Evolutionary conservation across 805 yeast genomes (phyloP).

Genomic region (Saturnispora zaruensis): DNA sequence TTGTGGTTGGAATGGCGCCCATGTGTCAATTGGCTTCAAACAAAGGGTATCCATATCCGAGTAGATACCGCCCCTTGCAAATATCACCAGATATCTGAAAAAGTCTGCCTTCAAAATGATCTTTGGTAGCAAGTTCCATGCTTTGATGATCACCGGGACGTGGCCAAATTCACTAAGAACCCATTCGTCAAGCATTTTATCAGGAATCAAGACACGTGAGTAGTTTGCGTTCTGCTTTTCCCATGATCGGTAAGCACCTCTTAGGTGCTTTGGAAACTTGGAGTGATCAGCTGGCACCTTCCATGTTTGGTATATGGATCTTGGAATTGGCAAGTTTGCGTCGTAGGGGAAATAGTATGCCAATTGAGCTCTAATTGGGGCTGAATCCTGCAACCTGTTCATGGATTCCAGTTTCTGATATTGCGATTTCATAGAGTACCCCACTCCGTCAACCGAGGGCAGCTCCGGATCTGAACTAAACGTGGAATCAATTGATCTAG

Average conservation of each 20-base stretch:
- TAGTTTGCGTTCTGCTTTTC: constrained; percentile 48
- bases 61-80: constrained; percentile 89
- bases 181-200: constrained; percentile 46
- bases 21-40: constrained; percentile 59
- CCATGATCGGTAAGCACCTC: constrained; percentile 55
- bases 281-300: constrained; percentile 54
- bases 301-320: constrained; percentile 92
- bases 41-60: constrained; percentile 83
- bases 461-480: neutral
- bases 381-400: constrained; percentile 11
- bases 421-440: constrained; percentile 2
- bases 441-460: neutral
- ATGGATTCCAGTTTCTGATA: neutral
- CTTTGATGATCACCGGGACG: constrained; percentile 70
- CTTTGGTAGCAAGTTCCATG: constrained; percentile 71
- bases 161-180: constrained; percentile 49
- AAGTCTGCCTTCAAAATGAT: constrained; percentile 86
- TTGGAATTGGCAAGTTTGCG: constrained; percentile 54
- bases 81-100: constrained; percentile 77
- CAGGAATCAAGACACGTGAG: constrained; percentile 68
- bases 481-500: neutral
- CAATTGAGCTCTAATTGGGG: constrained; percentile 46
- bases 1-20: constrained; percentile 39
- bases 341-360: constrained; percentile 72
- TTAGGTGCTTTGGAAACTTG: constrained; percentile 47